A percentile compares a stretch with the other conserved stretches of the same genome.
phyloP scores from a whole-genome alignment of 257 asterid species.

The Nicotiana benthamiana region DNA sequence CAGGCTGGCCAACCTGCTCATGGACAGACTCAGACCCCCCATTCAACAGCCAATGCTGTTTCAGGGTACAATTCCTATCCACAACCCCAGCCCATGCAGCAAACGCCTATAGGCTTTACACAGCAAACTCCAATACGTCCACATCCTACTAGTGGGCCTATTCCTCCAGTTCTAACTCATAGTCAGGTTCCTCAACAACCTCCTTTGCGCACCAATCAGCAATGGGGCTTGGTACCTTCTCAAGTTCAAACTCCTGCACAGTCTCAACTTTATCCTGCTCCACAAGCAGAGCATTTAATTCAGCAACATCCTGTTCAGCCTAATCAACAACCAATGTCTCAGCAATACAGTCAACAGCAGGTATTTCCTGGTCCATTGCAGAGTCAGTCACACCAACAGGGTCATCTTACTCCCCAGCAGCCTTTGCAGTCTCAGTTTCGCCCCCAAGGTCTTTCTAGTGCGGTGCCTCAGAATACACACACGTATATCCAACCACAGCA shows the following conservation, averaged over 20 bases:
- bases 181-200: constrained; percentile 55
- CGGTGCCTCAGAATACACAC: constrained; percentile 22
- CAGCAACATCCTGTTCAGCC: constrained; percentile 56
- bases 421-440: constrained; percentile 45
- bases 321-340: constrained; percentile 44
- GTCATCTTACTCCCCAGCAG: constrained; percentile 40
- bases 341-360: constrained; percentile 52
- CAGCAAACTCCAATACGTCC: constrained; percentile 40
- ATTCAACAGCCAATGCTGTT: constrained; percentile 38
- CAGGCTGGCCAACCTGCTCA: constrained; percentile 43
- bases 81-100: constrained; percentile 50
- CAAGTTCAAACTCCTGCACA: constrained; percentile 42
- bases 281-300: constrained; percentile 28
- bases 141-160: constrained; percentile 34
- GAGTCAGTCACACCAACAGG: constrained; percentile 48
- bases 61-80: constrained; percentile 61
- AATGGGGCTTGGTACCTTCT: constrained; percentile 36
- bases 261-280: constrained; percentile 52
- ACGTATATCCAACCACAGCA: constrained; percentile 23
- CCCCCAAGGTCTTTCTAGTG: constrained; percentile 47
- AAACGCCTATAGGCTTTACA: constrained; percentile 35
- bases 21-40: constrained; percentile 35
- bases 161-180: constrained; percentile 39
- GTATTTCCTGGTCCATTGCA: constrained; percentile 38
- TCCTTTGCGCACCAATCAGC: constrained; percentile 37